phyloP scores from a whole-genome alignment of 371 early-diverging fungal genomes.

The Actinomortierella ambigua region DNA sequence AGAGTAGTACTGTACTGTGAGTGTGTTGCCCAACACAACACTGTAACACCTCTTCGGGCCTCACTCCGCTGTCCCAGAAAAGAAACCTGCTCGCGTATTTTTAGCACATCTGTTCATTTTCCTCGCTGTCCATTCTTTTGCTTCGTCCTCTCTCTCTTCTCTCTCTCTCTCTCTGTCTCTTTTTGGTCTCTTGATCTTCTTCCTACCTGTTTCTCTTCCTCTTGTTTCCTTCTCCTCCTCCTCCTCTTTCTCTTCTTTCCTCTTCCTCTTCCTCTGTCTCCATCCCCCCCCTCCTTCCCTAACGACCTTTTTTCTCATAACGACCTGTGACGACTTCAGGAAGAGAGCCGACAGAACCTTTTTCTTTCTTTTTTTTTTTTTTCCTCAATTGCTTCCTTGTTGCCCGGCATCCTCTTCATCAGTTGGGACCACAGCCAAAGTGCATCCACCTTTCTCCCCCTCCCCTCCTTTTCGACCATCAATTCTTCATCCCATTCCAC shows the following conservation, averaged over 20 bases:
- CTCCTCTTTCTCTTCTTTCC: not conserved
- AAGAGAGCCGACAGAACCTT: too few relatives aligned
- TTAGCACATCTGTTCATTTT: not conserved
- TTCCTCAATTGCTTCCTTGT: not conserved
- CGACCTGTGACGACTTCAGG: slow-evolving; percentile 3
- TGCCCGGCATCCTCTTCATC: not conserved
- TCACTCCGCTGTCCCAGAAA: not conserved
- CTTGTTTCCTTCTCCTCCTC: not conserved
- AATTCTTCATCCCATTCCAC: too few relatives aligned
- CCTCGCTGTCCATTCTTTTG: not conserved
- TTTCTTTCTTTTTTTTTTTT: not conserved
- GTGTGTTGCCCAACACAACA: too few relatives aligned
- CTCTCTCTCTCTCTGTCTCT: not conserved
- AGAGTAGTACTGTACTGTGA: too few relatives aligned
- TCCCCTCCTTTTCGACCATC: not conserved
- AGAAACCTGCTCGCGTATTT: not conserved
- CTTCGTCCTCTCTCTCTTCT: not conserved
- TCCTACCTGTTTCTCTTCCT: not conserved
- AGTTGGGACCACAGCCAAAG: not conserved
- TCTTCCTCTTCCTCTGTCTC: not conserved
- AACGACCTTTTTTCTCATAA: not conserved
- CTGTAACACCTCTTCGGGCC: too few relatives aligned
- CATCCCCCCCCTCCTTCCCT: not conserved
- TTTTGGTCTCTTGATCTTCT: not conserved
- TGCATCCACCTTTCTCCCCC: not conserved